Evolutionary conservation across 2,329 filamentous ascomycete genomes (phyloP), one percentile per base, ranked within the genome.

Genomic region (Fusarium penzigii): DNA sequence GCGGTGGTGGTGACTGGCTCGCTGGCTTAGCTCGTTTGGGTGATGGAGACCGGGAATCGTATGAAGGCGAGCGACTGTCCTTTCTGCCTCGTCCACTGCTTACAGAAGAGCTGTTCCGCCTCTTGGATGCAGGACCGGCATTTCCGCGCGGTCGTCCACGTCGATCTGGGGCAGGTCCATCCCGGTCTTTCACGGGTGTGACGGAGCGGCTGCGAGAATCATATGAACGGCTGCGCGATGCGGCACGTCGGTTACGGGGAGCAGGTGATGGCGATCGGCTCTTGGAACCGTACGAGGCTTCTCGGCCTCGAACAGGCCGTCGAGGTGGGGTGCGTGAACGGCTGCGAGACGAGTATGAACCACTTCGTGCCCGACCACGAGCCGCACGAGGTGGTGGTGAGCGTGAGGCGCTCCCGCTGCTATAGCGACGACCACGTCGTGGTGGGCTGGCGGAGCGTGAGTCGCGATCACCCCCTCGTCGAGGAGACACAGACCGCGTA

Each of bases 401-500:
- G 32, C 68, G 63, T 6, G 66, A 69, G 12, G 55, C 55, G 46
- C 68, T 66, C 39, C 58, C 61, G 49, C 59, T 65, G 43, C 48
- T 50, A 14, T 62, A 55, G 17, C 65, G 63, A 13, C 55, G 57
- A 46, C 51, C 58, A 45, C 63, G 59, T 45, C 65, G 57, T 13
- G 68, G 64, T 16, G 70, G 70, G 38, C 64, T 69, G 25, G 60
- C 62, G 9, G 71, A 72, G 47, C 63, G 59, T 3, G 69, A 69
- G 20, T 49, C 59, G 39, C 59, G 60, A 5, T 55, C 53, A 10
- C 50, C 57, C 17, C 65, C 58, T 17, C 55, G 53, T 17, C 63
- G 53, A 16, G 55, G 57, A 16, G 68, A 68, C 3, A 71, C 70
- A 42, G 77, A 80, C 12, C 70, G 67, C 3, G 77, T 77, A 29